phyloP scores from a whole-genome alignment of 345 rosid species.

The Euphorbia pulcherrima region DNA sequence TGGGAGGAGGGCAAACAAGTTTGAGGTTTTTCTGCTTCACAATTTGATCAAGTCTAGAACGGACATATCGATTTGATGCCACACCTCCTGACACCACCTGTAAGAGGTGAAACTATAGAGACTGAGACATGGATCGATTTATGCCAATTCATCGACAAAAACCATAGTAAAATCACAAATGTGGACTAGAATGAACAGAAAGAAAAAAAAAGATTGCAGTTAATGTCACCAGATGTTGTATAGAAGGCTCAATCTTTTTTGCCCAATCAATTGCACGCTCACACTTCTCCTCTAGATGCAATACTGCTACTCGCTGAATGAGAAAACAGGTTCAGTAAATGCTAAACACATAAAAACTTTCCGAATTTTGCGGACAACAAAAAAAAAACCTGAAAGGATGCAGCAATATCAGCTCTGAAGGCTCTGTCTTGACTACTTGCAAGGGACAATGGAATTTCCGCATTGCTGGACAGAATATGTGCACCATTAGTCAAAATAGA shows the following conservation, averaged over 20 bases:
- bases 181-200: not conserved
- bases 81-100: conserved; percentile 98
- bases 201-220: not conserved
- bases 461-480: conserved; percentile 43
- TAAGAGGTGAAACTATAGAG: conserved; percentile 19
- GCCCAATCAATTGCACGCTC: conserved; percentile 94
- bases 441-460: conserved; percentile 57
- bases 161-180: conserved; percentile 7
- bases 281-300: conserved; percentile 91
- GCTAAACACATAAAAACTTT: not conserved
- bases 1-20: conserved; percentile 86
- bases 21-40: conserved; percentile 59
- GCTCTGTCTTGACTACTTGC: conserved; percentile 67
- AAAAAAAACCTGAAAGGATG: conserved; percentile 80
- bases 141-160: conserved; percentile 10
- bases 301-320: conserved; percentile 81
- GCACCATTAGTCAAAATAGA: conserved; percentile 11
- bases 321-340: conserved; percentile 12
- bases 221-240: conserved; percentile 59
- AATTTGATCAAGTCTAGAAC: conserved; percentile 56
- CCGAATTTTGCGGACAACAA: not conserved
- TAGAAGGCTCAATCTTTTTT: conserved; percentile 72
- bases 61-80: conserved; percentile 82
- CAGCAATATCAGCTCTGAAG: conserved; percentile 86
- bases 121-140: conserved; percentile 8